Conservation (phyloP, 805 yeast genomes). For the Lachancea nothofagi region DNA sequence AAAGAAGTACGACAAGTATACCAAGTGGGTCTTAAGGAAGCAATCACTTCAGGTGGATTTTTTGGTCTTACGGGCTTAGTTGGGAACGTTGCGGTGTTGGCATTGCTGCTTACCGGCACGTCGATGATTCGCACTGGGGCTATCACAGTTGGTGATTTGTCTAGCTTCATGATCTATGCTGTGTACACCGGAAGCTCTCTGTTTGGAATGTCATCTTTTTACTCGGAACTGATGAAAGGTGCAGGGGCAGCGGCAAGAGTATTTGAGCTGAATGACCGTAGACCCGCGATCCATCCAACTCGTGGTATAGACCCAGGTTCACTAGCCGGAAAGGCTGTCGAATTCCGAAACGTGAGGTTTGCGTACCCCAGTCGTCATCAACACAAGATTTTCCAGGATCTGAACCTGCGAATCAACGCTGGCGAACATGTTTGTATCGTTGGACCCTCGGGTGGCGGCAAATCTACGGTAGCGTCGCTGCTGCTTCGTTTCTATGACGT, state of each 20-base stretch:
- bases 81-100: constrained; percentile 77
- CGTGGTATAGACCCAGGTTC: constrained; percentile 44
- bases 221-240: constrained; percentile 94
- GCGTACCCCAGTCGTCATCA: constrained; percentile 81
- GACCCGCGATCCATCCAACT: constrained; percentile 65
- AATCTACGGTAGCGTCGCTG: constrained; percentile 79
- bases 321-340: constrained; percentile 37
- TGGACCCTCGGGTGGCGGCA: constrained; percentile 97
- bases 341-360: constrained; percentile 59
- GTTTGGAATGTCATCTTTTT: constrained; percentile 84
- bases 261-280: constrained; percentile 77
- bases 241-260: constrained; percentile 92
- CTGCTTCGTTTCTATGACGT: constrained; percentile 84
- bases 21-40: constrained; percentile 72
- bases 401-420: constrained; percentile 56
- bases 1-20: constrained; percentile 60
- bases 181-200: constrained; percentile 91
- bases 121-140: constrained; percentile 72
- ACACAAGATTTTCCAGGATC: constrained; percentile 53
- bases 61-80: constrained; percentile 76
- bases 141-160: constrained; percentile 78
- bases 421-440: constrained; percentile 92
- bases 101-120: constrained; percentile 74
- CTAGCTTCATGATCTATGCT: constrained; percentile 93
- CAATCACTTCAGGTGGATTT: constrained; percentile 67